Percentiles rank a stretch among this genome's conserved stretches.
Conservation (phyloP, 257 asterid species). For the Gardenia jasminoides region DNA sequence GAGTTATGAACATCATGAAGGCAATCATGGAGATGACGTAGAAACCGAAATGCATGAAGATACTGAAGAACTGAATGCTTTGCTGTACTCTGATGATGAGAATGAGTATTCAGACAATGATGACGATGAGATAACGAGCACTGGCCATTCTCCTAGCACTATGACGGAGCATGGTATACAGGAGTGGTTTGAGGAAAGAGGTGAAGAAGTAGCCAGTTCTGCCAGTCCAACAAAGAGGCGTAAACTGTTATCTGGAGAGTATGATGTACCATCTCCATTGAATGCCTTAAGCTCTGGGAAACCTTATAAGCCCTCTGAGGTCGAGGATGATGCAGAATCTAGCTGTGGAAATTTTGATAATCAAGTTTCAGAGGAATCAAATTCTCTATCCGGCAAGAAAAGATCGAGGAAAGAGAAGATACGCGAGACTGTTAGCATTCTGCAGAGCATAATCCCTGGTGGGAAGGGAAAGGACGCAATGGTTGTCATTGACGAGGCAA, state of each 20-base stretch:
- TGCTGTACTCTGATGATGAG: conserved; percentile 69
- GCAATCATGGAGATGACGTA: conserved; percentile 28
- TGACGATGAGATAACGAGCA: conserved; percentile 70
- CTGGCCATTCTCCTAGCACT: conserved; percentile 91
- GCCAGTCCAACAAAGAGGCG: conserved; percentile 49
- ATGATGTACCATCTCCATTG: conserved; percentile 18
- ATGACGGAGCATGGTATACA: conserved; percentile 49
- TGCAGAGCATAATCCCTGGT: conserved; percentile 61
- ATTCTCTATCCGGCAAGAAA: conserved; percentile 38
- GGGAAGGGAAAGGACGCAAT: conserved; percentile 56
- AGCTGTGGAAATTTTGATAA: conserved; percentile 37
- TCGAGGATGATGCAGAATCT: conserved; percentile 72
- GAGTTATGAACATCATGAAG: conserved; percentile 32
- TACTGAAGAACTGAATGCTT: conserved; percentile 82
- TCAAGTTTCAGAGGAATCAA: conserved; percentile 21
- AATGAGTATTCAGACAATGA: conserved; percentile 45
- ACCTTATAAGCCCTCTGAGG: conserved; percentile 26
- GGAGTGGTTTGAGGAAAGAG: conserved; percentile 37
- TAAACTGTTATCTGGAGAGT: conserved; percentile 42
- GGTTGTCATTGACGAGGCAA: conserved; percentile 73
- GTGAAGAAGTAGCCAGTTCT: conserved; percentile 68
- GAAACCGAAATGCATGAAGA: conserved; percentile 75
- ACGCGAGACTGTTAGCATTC: conserved; percentile 48
- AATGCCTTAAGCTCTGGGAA: conserved; percentile 29
- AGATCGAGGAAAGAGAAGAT: conserved; percentile 59